Conservation (phyloP, 148 eudicot species). For the Dysphania ambrosioides region DNA sequence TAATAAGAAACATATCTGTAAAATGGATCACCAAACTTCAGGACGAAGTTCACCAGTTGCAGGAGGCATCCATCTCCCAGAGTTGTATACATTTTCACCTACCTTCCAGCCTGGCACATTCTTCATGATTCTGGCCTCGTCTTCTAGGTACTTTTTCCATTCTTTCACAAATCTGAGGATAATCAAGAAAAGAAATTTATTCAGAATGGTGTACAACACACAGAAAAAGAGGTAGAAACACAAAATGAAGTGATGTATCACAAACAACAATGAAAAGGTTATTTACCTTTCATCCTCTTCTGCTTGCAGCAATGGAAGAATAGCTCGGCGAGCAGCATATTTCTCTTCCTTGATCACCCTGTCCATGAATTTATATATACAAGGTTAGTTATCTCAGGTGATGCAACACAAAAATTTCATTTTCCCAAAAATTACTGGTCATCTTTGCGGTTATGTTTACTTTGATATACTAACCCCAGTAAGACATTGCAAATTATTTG, state of each 20-base stretch:
- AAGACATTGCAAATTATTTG: no score
- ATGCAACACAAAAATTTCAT: not conserved
- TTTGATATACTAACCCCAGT: no score
- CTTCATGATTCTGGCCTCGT: constrained; percentile 92
- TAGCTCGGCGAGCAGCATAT: constrained; percentile 77
- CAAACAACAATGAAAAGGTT: not conserved
- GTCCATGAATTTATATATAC: constrained; percentile 1
- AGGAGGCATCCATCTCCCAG: constrained; percentile 99
- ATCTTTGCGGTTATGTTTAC: not conserved
- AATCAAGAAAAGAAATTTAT: not conserved
- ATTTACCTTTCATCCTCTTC: constrained; percentile 94
- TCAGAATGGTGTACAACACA: no score
- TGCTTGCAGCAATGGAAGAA: constrained; percentile 82
- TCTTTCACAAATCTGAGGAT: constrained; percentile 75
- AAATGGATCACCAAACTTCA: constrained; percentile 68
- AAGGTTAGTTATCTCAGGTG: no score
- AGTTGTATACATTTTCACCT: constrained; percentile 87
- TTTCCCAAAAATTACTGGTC: not conserved
- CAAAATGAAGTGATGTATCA: not conserved
- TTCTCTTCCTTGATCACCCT: constrained; percentile 90
- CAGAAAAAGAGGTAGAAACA: not conserved
- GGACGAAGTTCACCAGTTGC: constrained; percentile 94
- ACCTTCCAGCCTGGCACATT: constrained; percentile 99
- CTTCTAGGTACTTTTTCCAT: constrained; percentile 81
- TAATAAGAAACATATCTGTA: not conserved